A percentile compares a stretch with the other conserved stretches of the same genome.
Evolutionary conservation across 805 yeast species (phyloP).

Genomic region (Nakazawaea wyomingensis): DNA sequence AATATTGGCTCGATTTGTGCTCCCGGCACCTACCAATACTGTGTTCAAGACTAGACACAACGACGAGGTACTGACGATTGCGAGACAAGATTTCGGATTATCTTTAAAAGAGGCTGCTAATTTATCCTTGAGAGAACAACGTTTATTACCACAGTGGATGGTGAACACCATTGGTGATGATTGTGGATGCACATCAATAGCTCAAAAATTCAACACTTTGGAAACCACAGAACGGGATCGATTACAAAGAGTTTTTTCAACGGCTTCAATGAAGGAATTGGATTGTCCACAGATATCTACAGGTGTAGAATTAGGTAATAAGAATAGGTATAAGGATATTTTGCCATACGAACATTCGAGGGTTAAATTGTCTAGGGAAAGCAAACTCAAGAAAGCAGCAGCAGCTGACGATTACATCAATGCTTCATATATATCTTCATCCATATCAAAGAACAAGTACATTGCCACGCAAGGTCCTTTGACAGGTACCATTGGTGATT

Average conservation of each 20-base stretch:
- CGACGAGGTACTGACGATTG: constrained; percentile 40
- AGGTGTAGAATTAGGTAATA: constrained; percentile 77
- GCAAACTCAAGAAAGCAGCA: constrained; percentile 11
- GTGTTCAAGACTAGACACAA: constrained; percentile 46
- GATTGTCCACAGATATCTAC: constrained; percentile 49
- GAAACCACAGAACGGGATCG: constrained; percentile 70
- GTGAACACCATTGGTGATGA: constrained; percentile 28
- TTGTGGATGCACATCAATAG: constrained; percentile 32
- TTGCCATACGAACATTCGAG: constrained; percentile 84
- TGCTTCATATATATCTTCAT: constrained; percentile 65
- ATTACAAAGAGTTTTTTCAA: constrained; percentile 40
- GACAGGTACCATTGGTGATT: constrained; percentile 67
- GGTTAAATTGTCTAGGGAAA: constrained; percentile 58
- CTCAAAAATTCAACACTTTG: constrained; percentile 55
- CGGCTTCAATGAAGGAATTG: constrained; percentile 14
- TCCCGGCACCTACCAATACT: constrained; percentile 42
- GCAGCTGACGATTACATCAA: constrained; percentile 61
- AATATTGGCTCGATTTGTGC: constrained; percentile 45
- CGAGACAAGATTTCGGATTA: constrained; percentile 22
- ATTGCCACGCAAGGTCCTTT: constrained; percentile 93
- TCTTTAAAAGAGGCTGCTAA: constrained; percentile 19
- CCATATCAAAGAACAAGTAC: constrained; percentile 38
- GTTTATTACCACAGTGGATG: constrained; percentile 53
- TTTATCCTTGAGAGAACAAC: constrained; percentile 17
- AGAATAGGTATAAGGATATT: constrained; percentile 85